Conservation (phyloP, 257 asterid genomes). For the Solanum habrochaites region DNA sequence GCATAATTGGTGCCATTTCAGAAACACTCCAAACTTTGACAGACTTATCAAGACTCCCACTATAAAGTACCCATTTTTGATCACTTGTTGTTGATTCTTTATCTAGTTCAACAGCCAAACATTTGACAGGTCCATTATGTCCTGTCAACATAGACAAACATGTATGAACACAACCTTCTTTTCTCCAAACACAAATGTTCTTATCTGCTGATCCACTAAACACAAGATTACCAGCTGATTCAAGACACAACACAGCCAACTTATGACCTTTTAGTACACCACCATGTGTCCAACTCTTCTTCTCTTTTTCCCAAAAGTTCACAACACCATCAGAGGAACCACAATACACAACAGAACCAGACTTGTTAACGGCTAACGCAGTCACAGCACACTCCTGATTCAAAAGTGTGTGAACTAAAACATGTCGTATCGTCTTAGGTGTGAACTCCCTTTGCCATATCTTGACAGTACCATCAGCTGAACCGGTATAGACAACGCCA, state of each 20-base stretch:
- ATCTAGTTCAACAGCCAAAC: slow-evolving; percentile 5
- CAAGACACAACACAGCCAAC: slow-evolving; percentile 16
- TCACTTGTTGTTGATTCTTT: not conserved
- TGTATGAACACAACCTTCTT: not conserved
- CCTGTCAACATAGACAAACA: slow-evolving; percentile 8
- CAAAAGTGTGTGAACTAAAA: slow-evolving; percentile 1
- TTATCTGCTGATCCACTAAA: slow-evolving; percentile 25
- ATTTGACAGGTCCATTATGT: slow-evolving; percentile 13
- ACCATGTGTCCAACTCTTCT: not conserved
- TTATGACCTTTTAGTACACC: slow-evolving; percentile 19
- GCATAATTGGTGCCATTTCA: not conserved
- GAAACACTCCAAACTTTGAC: slow-evolving; percentile 6
- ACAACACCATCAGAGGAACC: slow-evolving; percentile 21
- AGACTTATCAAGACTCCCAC: slow-evolving; percentile 8
- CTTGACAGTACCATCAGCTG: slow-evolving; percentile 18
- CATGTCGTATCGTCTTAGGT: not conserved
- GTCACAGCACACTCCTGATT: slow-evolving; percentile 12
- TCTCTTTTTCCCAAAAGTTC: slow-evolving; percentile 13
- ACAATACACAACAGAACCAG: not conserved
- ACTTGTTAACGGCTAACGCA: slow-evolving; percentile 3
- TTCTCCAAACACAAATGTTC: slow-evolving; percentile 19
- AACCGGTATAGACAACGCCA: slow-evolving; percentile 7
- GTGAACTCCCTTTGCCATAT: slow-evolving; percentile 11
- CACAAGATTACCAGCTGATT: slow-evolving; percentile 10
- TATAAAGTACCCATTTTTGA: slow-evolving; percentile 2